These are phyloP conservation scores for Diaporthe longicolla DNA, from an alignment of 2,329 filamentous ascomycete species.

Conservation along the genomic window DNA sequence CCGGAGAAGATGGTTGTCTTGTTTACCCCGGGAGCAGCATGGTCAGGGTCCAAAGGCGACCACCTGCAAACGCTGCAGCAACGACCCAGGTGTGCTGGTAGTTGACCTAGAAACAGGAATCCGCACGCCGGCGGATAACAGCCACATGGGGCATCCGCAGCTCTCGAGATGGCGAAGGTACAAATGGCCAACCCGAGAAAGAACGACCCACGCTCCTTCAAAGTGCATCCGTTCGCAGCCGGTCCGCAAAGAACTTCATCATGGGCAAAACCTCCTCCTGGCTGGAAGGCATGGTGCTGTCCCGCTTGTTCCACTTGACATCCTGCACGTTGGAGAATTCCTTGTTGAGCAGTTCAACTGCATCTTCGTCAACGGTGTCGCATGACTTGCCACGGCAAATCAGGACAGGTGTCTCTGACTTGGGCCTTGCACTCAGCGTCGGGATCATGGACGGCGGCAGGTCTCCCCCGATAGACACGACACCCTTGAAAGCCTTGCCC, in stretches of 20 bases:
- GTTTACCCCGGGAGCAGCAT: neutral
- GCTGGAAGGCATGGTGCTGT: constrained; percentile 86
- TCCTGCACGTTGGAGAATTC: constrained; percentile 77
- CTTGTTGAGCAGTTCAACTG: constrained; percentile 73
- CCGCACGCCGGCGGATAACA: neutral
- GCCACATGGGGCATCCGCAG: neutral
- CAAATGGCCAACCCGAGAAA: neutral
- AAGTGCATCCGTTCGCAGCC: constrained; percentile 60
- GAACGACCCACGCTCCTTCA: constrained; percentile 24
- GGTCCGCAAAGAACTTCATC: constrained; percentile 85
- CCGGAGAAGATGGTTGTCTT: constrained; percentile 7
- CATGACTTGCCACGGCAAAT: constrained; percentile 69
- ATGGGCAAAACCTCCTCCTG: constrained; percentile 90
- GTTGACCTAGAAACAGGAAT: constrained; percentile 17
- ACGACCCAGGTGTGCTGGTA: constrained; percentile 5
- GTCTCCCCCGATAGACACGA: constrained; percentile 64
- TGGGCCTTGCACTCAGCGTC: constrained; percentile 61
- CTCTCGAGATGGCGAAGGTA: neutral
- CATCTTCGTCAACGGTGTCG: constrained; percentile 67
- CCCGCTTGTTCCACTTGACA: constrained; percentile 77
- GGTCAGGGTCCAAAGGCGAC: neutral
- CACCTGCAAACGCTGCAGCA: neutral
- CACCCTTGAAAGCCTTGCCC: constrained; percentile 59
- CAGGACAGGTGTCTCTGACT: constrained; percentile 74
- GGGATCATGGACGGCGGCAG: constrained; percentile 69